Evolutionary conservation across 1,139 yeast species (phyloP), one percentile per base, ranked within the genome.

Genomic region (Blastobotrys arbuscula): DNA sequence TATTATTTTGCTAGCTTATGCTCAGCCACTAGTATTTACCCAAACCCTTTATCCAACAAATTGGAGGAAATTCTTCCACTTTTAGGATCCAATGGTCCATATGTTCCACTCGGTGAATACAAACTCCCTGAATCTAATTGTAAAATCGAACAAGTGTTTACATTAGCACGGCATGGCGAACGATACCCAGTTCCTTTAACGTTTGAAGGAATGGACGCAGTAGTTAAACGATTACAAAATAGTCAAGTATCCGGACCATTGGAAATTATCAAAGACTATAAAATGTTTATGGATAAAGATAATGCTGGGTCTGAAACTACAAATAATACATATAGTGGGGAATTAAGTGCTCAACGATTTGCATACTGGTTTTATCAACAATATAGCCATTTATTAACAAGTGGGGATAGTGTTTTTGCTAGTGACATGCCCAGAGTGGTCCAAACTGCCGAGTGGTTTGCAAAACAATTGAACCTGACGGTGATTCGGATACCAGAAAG

Each of bases 101-200:
- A 36, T 24, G 15, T 36, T 2, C 23, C 39, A n/a, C 13, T 16
- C 8, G 39, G 39, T 3, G 39, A 36, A 13, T 36, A 36, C n/a
- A 36, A n/a, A 13, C 10, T 13, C 28, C 57, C 68, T 1, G 88
- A 89, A 9, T 69, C 62, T 2, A 71, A 71, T 44, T 78, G 86
- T 59, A 62, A 68, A 8, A 71, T 82, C 44, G 82, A 80, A 53
- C 88, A 81, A 62, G 85, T 82, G n/a, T 81, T 80, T 54, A 65
- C 79, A 52, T 66, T 79, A 44, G 72, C 76, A 50, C 76, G 92
- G 60, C 92, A 84, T 58, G 92, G 90, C 15, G 89, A 82, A 60
- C 70, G 92, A 57, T 84, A 72, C 61, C 89, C 88, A 15, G 60
- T 56, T 41, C 51, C 26, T 34, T 49, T 13, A 10, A 23, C 37